Evolutionary conservation across 352 stramenopile species (phyloP), one percentile per base, ranked within the genome.

Genomic region (Phytophthora crassamura): DNA sequence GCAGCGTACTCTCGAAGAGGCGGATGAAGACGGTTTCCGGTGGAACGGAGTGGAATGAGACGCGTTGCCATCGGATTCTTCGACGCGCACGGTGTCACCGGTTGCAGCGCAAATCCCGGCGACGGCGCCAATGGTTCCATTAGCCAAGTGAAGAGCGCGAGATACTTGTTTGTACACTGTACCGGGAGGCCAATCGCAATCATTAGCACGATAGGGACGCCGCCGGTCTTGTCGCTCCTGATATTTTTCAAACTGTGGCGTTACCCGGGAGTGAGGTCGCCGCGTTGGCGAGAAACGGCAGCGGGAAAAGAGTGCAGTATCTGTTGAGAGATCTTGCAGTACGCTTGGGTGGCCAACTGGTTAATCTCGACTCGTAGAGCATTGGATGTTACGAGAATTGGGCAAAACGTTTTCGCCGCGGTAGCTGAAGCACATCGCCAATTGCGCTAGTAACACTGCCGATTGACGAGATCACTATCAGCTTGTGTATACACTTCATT

Each of bases 101-200:
- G 16, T 47, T 11, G 34, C 54, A 63, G 2, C n/a, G n/a, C n/a
- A n/a, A n/a, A n/a, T n/a, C n/a, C 22, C 55, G 9, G 30, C 36
- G 10, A 56, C 45, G 10, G 15, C 30, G 6, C 55, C 55, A 18
- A 64, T 64, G 1, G 36, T 34, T 3, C 55, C 55, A 49, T 64
- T 64, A 2, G 55, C 18, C 4, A 56, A 34, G n/a, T 56, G 40
- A 2, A 55, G 16, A n/a, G 18, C 10, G 3, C 25, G 14, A 28
- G 45, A 64, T 12, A 64, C n/a, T 63, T 63, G 33, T 63, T 54
- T 7, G 43, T 56, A 16, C 55, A 61, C 25, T 53, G 41, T 15
- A 61, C 22, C 0, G 34, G 34, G 10, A 43, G 32, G 5, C 45
- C 43, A 7, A 56, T 20, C 22, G 43, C 50, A 7, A 58, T 2